Conservation (phyloP, 2,329 filamentous ascomycete genomes). For the Talaromyces atroroseus region DNA sequence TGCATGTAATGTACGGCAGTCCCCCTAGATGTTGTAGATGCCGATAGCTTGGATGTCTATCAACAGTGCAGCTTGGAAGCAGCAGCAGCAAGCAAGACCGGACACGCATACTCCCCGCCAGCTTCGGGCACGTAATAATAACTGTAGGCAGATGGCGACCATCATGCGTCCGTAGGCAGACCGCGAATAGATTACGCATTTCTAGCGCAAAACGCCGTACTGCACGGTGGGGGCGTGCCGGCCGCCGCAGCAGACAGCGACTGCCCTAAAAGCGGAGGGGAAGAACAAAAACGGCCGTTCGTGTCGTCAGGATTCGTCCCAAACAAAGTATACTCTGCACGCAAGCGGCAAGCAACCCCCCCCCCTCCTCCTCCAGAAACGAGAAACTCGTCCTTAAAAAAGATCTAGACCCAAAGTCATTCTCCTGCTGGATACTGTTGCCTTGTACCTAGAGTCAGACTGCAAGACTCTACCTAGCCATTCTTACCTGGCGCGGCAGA, state of each 20-base stretch:
- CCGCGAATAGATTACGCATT: constrained; percentile 20
- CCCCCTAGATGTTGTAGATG: constrained; percentile 20
- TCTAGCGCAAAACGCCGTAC: background rate
- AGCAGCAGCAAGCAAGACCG: no score
- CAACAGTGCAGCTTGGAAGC: no score
- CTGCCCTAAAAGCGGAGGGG: constrained; percentile 10
- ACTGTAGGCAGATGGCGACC: constrained; percentile 37
- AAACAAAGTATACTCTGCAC: constrained; percentile 7
- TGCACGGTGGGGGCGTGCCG: background rate
- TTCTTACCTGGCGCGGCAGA: constrained; percentile 3
- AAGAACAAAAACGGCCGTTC: constrained; percentile 3
- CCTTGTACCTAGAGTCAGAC: constrained; percentile 1
- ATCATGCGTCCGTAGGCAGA: constrained; percentile 39
- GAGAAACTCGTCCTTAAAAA: background rate
- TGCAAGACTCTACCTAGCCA: background rate
- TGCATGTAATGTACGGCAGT: constrained; percentile 8
- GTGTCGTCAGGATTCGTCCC: constrained; percentile 6
- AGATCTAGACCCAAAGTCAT: background rate
- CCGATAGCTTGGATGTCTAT: no score
- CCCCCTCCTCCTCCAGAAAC: no score
- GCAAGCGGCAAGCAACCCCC: constrained; percentile 10
- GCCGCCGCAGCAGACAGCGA: background rate
- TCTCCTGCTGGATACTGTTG: constrained; percentile 7
- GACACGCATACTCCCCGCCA: no score
- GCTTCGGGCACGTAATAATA: background rate